Conservation (phyloP, 371 early-diverging fungal species). For the Basidiobolus meristosporus region DNA sequence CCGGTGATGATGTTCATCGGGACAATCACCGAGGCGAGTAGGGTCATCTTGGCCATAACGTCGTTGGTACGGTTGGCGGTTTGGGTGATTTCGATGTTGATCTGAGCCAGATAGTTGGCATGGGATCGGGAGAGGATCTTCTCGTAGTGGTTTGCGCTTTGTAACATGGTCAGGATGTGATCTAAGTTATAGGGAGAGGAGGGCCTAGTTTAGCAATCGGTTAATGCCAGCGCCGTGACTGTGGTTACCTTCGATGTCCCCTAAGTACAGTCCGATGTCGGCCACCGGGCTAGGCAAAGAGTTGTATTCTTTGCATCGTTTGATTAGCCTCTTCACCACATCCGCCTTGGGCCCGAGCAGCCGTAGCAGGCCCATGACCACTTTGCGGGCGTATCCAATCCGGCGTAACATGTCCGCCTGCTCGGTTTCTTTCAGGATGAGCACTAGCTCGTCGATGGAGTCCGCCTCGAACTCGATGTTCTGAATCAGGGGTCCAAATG, state of each 20-base stretch:
- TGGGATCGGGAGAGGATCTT: constrained; percentile 78
- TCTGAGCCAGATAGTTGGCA: constrained; percentile 88
- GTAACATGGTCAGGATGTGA: constrained; percentile 87
- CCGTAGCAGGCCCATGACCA: constrained; percentile 56
- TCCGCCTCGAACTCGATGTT: constrained; percentile 76
- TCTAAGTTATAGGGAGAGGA: constrained; percentile 19
- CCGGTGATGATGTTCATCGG: constrained; percentile 81
- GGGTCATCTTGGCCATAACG: too few species aligned
- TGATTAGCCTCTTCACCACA: constrained; percentile 48
- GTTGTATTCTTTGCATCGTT: constrained; percentile 29
- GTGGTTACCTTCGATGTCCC: constrained; percentile 65
- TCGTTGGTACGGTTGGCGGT: constrained; percentile 83
- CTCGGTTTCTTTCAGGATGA: constrained; percentile 46
- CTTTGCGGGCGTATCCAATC: constrained; percentile 66
- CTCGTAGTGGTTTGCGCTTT: constrained; percentile 79
- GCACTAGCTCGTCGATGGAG: constrained; percentile 76
- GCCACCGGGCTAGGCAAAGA: constrained; percentile 13
- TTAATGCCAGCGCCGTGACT: background rate
- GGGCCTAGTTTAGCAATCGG: background rate
- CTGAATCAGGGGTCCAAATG: constrained; percentile 59
- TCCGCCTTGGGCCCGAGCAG: constrained; percentile 65
- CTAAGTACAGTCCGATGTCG: constrained; percentile 52
- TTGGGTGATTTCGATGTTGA: constrained; percentile 87
- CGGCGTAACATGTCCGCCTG: constrained; percentile 75
- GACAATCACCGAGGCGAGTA: constrained; percentile 73